Conservation (phyloP, 345 rosid genomes). For the Camelina hispida region DNA sequence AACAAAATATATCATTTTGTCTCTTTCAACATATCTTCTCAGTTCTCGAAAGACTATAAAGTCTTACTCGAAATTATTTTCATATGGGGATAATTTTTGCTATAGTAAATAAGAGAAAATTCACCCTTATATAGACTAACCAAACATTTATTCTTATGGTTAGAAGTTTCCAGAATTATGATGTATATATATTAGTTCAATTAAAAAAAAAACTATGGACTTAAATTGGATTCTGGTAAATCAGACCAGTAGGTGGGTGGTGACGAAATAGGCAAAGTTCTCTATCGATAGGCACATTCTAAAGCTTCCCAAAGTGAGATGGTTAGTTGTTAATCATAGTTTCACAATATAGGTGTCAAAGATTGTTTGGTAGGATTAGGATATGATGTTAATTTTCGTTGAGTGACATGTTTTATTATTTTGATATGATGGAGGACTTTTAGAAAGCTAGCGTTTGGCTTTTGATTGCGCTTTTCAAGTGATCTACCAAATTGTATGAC, state of each 20-base stretch:
- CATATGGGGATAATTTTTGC: neutral
- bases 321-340: neutral
- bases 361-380: constrained; percentile 30
- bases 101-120: neutral
- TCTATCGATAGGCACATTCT: constrained; percentile 8
- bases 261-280: constrained; percentile 19
- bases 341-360: constrained; percentile 3
- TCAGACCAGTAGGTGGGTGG: constrained; percentile 36
- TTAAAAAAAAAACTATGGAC: neutral
- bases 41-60: neutral
- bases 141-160: constrained; percentile 14
- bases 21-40: neutral
- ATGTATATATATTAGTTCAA: neutral
- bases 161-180: neutral
- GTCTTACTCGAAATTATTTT: neutral
- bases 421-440: constrained; percentile 12
- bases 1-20: neutral
- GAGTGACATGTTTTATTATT: constrained; percentile 1
- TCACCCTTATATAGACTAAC: neutral
- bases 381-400: constrained; percentile 37
- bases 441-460: neutral
- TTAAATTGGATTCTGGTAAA: constrained; percentile 8
- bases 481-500: neutral
- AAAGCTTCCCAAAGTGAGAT: constrained; percentile 20
- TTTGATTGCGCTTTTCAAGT: neutral